Evolutionary conservation across 2,329 filamentous ascomycete species (phyloP), one percentile per base, ranked within the genome.

Genomic region (Cordyceps farinosa): DNA sequence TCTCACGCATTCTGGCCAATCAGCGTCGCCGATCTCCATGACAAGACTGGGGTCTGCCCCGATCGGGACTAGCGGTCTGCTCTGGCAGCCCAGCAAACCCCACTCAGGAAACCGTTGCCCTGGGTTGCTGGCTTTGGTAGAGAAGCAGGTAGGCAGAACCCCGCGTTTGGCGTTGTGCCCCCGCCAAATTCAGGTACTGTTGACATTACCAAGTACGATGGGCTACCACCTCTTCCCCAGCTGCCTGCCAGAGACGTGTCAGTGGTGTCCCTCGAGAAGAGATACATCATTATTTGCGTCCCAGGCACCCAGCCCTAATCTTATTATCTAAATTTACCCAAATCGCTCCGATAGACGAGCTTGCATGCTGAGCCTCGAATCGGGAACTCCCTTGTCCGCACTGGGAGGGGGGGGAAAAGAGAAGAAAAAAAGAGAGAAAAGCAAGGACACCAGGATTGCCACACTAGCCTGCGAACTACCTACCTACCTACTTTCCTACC

Each of bases 101-200:
- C 11, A 15, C 38, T 40, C 13, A 15, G 11, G 15, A 40, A 40
- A 40, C 36, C 36, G 36, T 10, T 38, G 38, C 15, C 5, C 11
- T 15, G 40, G 38, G 7, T 32, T 44, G 27, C 30, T 36, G 17
- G 7, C n/a, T 15, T 7, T 22, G 22, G 22, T 22, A 22, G 22
- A 22, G 22, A 22, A 22, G 22, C 22, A 22, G 55, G 47, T 52
- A 60, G 44, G 47, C 57, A 60, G 5, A 29, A 60, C 57, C 30
- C 38, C 29, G 29, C 29, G 5, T 22, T 36, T 52, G 42, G 56
- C 22, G 30, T 45, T 50, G 36, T 15, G 15, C 4, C 13, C 17
- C 34, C n/a, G 45, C 56, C 45, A 51, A 34, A 59, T 59, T 13
- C 10, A 59, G 42, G 56, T 59, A 59, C 36, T 13, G 15, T 59